A percentile compares a stretch with the other conserved stretches of the same genome.
These are phyloP conservation scores for Leptodermis oblonga DNA, from an alignment of 257 asterid genomes.

Conservation along the genomic window DNA sequence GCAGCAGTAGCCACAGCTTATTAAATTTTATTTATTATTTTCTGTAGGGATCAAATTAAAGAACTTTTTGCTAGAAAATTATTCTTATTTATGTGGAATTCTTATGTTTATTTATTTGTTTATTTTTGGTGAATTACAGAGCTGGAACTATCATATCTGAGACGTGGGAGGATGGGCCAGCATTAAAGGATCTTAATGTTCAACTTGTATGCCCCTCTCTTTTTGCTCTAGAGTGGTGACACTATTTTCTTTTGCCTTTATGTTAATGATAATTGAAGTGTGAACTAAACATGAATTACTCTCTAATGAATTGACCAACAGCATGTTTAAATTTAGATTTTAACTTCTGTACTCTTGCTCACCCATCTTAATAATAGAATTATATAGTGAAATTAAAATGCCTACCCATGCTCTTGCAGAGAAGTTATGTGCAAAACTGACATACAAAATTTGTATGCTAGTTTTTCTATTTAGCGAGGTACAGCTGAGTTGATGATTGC, in stretches of 20 bases:
- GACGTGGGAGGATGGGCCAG: slow-evolving; percentile 99
- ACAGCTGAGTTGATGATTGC: neutral
- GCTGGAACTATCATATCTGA: slow-evolving; percentile 95
- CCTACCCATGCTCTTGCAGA: neutral
- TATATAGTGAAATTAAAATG: neutral
- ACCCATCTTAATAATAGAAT: neutral
- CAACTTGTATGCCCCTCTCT: slow-evolving; percentile 68
- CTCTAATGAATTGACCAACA: neutral
- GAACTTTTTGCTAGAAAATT: neutral
- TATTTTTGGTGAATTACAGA: slow-evolving; percentile 44
- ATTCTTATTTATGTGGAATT: neutral
- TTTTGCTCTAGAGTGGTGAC: neutral
- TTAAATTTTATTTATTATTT: neutral
- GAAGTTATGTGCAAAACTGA: neutral
- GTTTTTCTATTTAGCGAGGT: neutral
- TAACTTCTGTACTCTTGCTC: neutral
- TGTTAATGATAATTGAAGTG: neutral
- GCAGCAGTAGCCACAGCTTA: neutral
- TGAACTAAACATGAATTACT: neutral
- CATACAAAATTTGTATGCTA: neutral
- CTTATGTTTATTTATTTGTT: slow-evolving; percentile 11
- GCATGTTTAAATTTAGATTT: neutral
- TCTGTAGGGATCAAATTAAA: neutral
- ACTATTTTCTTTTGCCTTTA: neutral
- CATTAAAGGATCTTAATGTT: slow-evolving; percentile 83